Percentiles rank a stretch among this genome's conserved stretches.
phyloP scores from a whole-genome alignment of 441 rosid genomes.

The Cnidoscolus chayamansa region DNA sequence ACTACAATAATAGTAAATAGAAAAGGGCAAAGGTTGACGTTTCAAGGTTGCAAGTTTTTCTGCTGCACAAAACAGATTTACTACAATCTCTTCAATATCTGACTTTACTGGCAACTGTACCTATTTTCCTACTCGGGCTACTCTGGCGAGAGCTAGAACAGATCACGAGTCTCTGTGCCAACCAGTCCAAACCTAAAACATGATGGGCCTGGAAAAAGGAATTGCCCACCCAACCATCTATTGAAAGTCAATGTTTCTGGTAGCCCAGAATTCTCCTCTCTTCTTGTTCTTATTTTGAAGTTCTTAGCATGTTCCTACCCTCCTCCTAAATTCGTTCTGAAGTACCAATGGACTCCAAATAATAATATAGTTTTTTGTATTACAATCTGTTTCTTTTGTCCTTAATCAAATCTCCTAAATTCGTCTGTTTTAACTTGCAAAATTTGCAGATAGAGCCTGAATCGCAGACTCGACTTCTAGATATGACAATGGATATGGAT shows the following conservation, averaged over 20 bases:
- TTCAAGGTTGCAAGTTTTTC: neutral
- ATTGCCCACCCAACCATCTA: neutral
- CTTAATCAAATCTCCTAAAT: neutral
- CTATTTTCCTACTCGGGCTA: too few relatives aligned
- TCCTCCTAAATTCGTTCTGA: too few relatives aligned
- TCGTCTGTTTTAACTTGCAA: neutral
- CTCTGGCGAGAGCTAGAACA: neutral
- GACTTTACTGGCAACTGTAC: too few relatives aligned
- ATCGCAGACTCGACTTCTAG: conserved; percentile 69
- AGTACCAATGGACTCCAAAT: neutral
- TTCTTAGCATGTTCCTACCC: too few relatives aligned
- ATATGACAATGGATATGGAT: conserved; percentile 75
- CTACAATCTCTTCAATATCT: too few relatives aligned
- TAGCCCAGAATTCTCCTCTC: neutral
- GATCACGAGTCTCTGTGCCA: neutral
- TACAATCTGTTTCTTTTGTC: neutral
- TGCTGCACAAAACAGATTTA: neutral
- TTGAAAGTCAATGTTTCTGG: neutral
- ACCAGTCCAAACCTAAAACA: neutral
- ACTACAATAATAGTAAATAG: neutral
- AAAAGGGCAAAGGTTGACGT: neutral
- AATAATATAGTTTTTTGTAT: neutral
- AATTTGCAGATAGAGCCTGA: conserved; percentile 86
- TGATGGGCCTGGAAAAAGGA: neutral
- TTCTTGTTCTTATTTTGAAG: neutral